A percentile compares a stretch with the other conserved stretches of the same genome.
These are phyloP conservation scores for Euphrasia confusa DNA, from an alignment of 257 asterid genomes.

Conservation along the genomic window DNA sequence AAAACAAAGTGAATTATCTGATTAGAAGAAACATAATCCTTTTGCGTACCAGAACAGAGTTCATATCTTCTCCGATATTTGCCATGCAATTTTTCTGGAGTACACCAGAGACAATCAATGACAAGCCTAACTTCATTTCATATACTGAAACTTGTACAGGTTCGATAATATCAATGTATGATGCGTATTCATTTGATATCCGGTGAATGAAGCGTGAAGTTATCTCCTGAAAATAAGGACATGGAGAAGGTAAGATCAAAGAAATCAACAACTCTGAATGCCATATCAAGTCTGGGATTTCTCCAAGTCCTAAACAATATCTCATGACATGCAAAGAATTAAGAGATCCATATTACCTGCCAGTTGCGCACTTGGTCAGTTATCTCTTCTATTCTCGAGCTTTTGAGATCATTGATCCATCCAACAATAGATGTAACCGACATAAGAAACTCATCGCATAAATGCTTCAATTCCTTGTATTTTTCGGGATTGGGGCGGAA, in stretches of 20 bases:
- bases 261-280: slow-evolving; percentile 8
- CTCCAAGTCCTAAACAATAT: background rate
- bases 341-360: slow-evolving; percentile 52
- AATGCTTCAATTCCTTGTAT: slow-evolving; percentile 51
- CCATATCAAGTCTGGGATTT: slow-evolving; percentile 15
- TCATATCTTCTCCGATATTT: slow-evolving; percentile 37
- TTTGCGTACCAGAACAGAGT: slow-evolving; percentile 44
- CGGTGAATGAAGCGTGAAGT: slow-evolving; percentile 55
- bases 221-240: slow-evolving; percentile 43
- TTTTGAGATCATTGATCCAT: slow-evolving; percentile 39
- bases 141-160: slow-evolving; percentile 78
- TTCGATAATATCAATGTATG: slow-evolving; percentile 62
- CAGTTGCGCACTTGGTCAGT: slow-evolving; percentile 51
- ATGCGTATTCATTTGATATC: slow-evolving; percentile 58
- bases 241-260: slow-evolving; percentile 18
- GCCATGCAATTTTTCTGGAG: slow-evolving; percentile 29
- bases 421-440: slow-evolving; percentile 34
- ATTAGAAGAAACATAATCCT: slow-evolving; percentile 9
- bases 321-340: background rate
- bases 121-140: slow-evolving; percentile 83
- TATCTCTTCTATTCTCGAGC: slow-evolving; percentile 30
- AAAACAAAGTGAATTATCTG: background rate
- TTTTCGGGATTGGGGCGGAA: slow-evolving; percentile 71
- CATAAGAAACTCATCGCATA: slow-evolving; percentile 49
- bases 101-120: slow-evolving; percentile 53